Evolutionary conservation across 306 rosid species (phyloP).

Genomic region (Vigna nakashimae): DNA sequence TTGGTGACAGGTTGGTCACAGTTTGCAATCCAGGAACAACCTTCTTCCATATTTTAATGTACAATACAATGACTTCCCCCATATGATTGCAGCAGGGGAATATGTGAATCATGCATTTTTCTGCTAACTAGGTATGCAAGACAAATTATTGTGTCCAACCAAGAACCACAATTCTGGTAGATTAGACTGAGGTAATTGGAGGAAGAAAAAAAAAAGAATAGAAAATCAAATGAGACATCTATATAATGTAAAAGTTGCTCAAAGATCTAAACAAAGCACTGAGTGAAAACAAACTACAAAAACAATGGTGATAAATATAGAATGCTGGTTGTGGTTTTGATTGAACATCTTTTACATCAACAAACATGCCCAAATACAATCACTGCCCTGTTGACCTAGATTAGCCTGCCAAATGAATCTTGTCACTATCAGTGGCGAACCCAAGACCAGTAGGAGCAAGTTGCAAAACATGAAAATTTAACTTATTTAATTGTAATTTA

Average conservation of each 20-base stretch:
- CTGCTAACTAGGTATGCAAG: conserved; percentile 30
- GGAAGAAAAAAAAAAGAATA: conserved; percentile 13
- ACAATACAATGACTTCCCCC: not conserved
- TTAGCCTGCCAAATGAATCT: conserved; percentile 7
- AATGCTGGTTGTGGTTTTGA: conserved; percentile 27
- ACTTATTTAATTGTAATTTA: too few species aligned
- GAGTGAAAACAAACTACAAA: conserved; percentile 22
- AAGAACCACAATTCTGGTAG: conserved; percentile 11
- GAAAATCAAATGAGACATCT: conserved; percentile 19
- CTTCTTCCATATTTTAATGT: not conserved
- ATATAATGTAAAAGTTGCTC: conserved; percentile 14
- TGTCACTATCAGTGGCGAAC: not conserved
- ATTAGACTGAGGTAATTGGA: conserved; percentile 3
- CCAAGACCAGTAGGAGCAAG: too few species aligned
- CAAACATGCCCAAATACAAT: conserved; percentile 24
- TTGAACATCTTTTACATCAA: conserved; percentile 40
- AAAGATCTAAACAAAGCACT: conserved; percentile 38
- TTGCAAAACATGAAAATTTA: too few species aligned
- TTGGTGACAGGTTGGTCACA: not conserved
- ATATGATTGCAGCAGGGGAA: conserved; percentile 25
- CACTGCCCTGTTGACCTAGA: conserved; percentile 12
- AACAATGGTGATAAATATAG: conserved; percentile 17
- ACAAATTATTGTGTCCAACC: not conserved
- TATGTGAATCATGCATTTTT: conserved; percentile 25
- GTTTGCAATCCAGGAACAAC: not conserved